phyloP scores from a whole-genome alignment of 768 basidiomycete species.

The Serendipita indica region DNA sequence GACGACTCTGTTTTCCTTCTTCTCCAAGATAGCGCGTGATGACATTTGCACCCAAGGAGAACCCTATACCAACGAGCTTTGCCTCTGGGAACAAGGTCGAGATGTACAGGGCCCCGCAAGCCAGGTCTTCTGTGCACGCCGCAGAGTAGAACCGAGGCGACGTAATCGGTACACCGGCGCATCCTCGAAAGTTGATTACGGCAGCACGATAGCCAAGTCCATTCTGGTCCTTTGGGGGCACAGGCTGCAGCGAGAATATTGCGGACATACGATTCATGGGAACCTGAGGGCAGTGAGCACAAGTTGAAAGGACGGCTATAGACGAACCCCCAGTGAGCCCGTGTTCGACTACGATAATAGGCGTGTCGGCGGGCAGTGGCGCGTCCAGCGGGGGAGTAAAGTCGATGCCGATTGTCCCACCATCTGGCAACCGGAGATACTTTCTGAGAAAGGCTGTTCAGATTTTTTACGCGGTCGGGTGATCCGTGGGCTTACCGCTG shows the following conservation, averaged over 20 bases:
- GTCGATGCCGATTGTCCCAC: slow-evolving; percentile 26
- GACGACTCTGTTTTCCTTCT: slow-evolving; percentile 48
- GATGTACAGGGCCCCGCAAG: slow-evolving; percentile 66
- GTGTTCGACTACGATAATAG: slow-evolving; percentile 30
- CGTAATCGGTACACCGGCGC: slow-evolving; percentile 75
- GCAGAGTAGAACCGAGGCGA: slow-evolving; percentile 75
- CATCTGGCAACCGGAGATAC: slow-evolving; percentile 26
- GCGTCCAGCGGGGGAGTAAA: slow-evolving; percentile 18
- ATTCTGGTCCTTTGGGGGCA: slow-evolving; percentile 49
- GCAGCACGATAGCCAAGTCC: slow-evolving; percentile 83
- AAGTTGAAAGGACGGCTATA: neutral
- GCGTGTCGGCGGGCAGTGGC: slow-evolving; percentile 26
- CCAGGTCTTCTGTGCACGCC: slow-evolving; percentile 78
- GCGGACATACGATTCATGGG: slow-evolving; percentile 81
- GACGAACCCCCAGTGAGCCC: slow-evolving; percentile 32
- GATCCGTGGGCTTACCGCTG: slow-evolving; percentile 18
- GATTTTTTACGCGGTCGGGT: slow-evolving; percentile 8
- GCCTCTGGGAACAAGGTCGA: slow-evolving; percentile 58
- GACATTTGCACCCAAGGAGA: slow-evolving; percentile 88
- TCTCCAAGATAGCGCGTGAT: slow-evolving; percentile 80
- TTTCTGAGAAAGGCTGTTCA: slow-evolving; percentile 19
- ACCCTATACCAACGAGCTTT: slow-evolving; percentile 73
- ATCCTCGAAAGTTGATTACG: slow-evolving; percentile 87
- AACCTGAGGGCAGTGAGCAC: slow-evolving; percentile 34
- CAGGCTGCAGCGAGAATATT: slow-evolving; percentile 64